A percentile compares a stretch with the other conserved stretches of the same genome.
Evolutionary conservation across 1,139 yeast genomes (phyloP).

Genomic region (Lodderomyces jiufengensis): DNA sequence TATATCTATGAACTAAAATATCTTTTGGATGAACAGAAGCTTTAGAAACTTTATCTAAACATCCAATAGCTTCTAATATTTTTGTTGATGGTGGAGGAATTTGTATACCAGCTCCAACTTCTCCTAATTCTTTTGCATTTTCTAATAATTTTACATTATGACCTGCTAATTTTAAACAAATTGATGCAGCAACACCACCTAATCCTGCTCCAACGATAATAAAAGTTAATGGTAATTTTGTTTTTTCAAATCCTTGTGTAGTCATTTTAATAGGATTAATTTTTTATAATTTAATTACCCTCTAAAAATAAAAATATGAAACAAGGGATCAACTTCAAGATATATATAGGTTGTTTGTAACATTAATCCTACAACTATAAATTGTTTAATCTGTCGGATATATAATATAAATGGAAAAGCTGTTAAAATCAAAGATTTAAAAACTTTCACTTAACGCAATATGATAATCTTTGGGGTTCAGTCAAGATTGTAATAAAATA

Average conservation of each 20-base stretch:
- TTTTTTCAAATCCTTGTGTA: constrained; percentile 5
- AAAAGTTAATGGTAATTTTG: constrained; percentile 7
- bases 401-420: no score
- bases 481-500: no score
- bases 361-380: no score
- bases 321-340: no score
- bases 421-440: no score
- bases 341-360: no score
- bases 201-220: constrained; percentile 31
- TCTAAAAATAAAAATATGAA: no score
- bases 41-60: constrained; percentile 18
- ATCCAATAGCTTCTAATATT: constrained; percentile 23
- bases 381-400: no score
- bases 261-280: background rate
- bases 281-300: no score
- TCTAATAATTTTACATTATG: constrained; percentile 32
- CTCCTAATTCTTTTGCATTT: constrained; percentile 28
- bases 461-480: no score
- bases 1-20: constrained; percentile 22
- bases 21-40: constrained; percentile 23
- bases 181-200: constrained; percentile 35
- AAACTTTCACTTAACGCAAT: no score
- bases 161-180: constrained; percentile 28
- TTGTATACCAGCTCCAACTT: constrained; percentile 42
- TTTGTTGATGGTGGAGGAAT: constrained; percentile 30